Conservation (phyloP, 2,329 filamentous ascomycete species). For the Mycosphaerella sp. region DNA sequence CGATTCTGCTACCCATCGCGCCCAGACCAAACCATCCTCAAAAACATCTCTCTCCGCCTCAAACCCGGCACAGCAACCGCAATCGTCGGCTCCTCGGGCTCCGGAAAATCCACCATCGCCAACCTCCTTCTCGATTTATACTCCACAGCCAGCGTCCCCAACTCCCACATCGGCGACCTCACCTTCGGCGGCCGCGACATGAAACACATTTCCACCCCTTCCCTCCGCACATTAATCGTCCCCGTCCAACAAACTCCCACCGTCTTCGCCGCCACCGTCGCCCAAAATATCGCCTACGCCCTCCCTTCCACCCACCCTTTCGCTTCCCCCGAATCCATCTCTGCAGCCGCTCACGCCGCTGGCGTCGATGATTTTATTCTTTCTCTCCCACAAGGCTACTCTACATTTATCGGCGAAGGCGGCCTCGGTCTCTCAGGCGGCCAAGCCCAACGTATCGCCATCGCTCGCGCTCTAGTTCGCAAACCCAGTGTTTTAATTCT, state of each 20-base stretch:
- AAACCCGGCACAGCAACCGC: conserved; percentile 60
- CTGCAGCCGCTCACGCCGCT: conserved; percentile 47
- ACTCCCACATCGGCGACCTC: conserved; percentile 39
- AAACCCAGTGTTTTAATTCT: conserved; percentile 67
- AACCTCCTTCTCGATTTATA: conserved; percentile 70
- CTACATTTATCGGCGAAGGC: conserved; percentile 69
- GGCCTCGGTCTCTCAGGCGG: conserved; percentile 70
- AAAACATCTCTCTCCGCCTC: conserved; percentile 60
- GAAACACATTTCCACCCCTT: conserved; percentile 51
- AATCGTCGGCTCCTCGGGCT: conserved; percentile 76
- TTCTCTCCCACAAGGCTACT: conserved; percentile 63
- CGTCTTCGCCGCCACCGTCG: conserved; percentile 70
- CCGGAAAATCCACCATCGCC: conserved; percentile 83
- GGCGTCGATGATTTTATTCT: conserved; percentile 71
- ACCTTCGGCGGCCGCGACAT: conserved; percentile 56
- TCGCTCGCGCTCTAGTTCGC: conserved; percentile 70
- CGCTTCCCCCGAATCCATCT: conserved; percentile 42
- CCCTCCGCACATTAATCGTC: conserved; percentile 56
- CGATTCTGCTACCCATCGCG: conserved; percentile 65
- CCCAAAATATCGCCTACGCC: conserved; percentile 78
- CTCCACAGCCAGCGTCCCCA: conserved; percentile 49
- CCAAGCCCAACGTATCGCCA: conserved; percentile 73
- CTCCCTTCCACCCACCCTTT: conserved; percentile 51
- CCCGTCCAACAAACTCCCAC: conserved; percentile 66
- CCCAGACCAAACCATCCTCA: conserved; percentile 50